phyloP scores from a whole-genome alignment of 345 rosid species.

The Raphanus sativus region DNA sequence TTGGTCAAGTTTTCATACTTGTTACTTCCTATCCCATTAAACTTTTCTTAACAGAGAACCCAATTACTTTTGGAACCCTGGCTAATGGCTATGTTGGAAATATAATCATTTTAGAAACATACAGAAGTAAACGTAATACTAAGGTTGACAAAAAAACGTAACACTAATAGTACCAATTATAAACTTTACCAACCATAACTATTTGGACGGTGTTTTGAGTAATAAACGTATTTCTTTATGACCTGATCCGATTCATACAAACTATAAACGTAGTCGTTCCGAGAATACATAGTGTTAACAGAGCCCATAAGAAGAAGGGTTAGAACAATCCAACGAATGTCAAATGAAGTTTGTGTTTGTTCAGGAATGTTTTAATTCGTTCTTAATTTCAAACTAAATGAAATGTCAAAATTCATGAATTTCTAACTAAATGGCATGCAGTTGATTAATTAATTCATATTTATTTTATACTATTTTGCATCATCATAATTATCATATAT shows the following conservation, averaged over 20 bases:
- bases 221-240: background rate
- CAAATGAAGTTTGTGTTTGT: background rate
- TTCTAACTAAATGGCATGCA: background rate
- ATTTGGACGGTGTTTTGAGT: background rate
- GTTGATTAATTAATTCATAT: too few species aligned
- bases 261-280: background rate
- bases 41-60: background rate
- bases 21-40: background rate
- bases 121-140: background rate
- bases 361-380: background rate
- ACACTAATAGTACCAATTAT: too few species aligned
- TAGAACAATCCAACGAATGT: background rate
- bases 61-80: background rate
- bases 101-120: background rate
- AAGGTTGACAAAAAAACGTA: background rate
- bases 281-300: background rate
- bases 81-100: background rate
- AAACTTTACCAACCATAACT: background rate
- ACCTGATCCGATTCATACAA: background rate
- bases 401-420: too few species aligned
- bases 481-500: background rate
- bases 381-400: too few species aligned
- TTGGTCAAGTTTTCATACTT: slow-evolving; percentile 37
- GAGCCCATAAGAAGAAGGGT: background rate
- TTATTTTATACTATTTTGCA: too few species aligned